Evolutionary conservation across 139 green algal genomes (phyloP).

Genomic region (Choricystis sp.): DNA sequence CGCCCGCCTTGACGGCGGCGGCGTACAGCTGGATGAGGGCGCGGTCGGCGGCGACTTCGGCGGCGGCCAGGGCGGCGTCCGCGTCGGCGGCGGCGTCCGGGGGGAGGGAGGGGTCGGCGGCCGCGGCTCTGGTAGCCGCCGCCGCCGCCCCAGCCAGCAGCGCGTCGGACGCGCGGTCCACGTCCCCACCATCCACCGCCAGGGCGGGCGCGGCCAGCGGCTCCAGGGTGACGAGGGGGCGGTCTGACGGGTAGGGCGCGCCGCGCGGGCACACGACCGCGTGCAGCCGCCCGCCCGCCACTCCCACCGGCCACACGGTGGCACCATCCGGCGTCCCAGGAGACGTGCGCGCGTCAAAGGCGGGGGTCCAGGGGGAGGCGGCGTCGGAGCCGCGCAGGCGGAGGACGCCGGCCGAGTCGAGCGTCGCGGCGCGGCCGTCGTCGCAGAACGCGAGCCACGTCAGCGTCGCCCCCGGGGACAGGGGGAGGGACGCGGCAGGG

Average conservation of each 20-base stretch:
- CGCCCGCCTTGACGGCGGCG: slow-evolving; percentile 10
- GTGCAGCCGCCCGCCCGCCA: not conserved
- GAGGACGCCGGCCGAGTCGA: slow-evolving; percentile 44
- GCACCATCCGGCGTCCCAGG: not conserved
- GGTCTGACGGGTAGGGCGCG: not conserved
- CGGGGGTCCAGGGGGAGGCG: not conserved
- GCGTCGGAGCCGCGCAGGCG: slow-evolving; percentile 4
- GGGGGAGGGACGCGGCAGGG: slow-evolving; percentile 19
- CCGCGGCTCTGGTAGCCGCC: too few relatives aligned
- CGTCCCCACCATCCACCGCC: not conserved
- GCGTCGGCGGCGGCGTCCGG: too few relatives aligned
- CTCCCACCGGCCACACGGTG: not conserved
- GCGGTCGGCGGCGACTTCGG: not conserved
- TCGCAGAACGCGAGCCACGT: slow-evolving; percentile 67
- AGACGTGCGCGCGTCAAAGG: not conserved
- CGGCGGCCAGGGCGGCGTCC: not conserved
- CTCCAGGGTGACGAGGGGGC: not conserved
- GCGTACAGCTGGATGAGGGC: slow-evolving; percentile 12
- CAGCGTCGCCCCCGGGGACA: slow-evolving; percentile 31
- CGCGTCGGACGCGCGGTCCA: too few relatives aligned
- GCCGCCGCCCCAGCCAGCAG: too few relatives aligned
- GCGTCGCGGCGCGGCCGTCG: slow-evolving; percentile 33
- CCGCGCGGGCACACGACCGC: not conserved
- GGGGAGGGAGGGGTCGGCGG: too few relatives aligned
- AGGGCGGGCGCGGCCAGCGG: not conserved